Percentiles rank a stretch among this genome's conserved stretches.
These are phyloP conservation scores for Colletotrichum sp. DNA, from an alignment of 2,329 filamentous ascomycete species.

Conservation along the genomic window DNA sequence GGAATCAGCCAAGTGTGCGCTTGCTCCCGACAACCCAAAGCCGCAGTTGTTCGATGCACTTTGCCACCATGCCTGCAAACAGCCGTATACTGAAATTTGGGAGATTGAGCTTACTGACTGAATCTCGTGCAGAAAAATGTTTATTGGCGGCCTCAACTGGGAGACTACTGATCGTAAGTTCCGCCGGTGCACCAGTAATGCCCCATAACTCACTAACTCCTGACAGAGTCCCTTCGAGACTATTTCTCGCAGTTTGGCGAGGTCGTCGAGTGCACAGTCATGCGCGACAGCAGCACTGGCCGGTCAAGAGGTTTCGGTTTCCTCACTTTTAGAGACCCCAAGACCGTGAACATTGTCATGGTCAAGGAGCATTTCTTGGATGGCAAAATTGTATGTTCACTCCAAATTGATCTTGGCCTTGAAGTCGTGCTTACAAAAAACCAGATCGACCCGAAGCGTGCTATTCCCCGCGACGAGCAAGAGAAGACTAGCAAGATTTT, in stretches of 20 bases:
- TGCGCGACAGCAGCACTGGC: slow-evolving; percentile 93
- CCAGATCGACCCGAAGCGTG: slow-evolving; percentile 96
- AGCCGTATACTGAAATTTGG: neutral
- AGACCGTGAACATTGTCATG: slow-evolving; percentile 99
- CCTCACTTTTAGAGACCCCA: slow-evolving; percentile 95
- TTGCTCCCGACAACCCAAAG: neutral
- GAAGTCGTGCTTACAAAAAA: neutral
- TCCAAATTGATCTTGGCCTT: neutral
- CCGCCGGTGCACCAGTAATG: neutral
- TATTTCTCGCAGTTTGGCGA: slow-evolving; percentile 99
- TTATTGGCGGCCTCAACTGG: slow-evolving; percentile 98
- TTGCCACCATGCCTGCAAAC: neutral
- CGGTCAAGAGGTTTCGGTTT: slow-evolving; percentile 97
- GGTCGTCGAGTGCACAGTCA: slow-evolving; percentile 98
- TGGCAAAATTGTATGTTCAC: slow-evolving; percentile 86
- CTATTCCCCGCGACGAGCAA: slow-evolving; percentile 96
- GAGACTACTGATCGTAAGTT: slow-evolving; percentile 95
- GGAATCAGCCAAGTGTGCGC: neutral
- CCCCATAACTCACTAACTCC: slow-evolving; percentile 15
- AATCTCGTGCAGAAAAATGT: slow-evolving; percentile 83
- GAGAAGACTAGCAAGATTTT: slow-evolving; percentile 99
- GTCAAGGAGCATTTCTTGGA: slow-evolving; percentile 99
- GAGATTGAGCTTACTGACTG: neutral
- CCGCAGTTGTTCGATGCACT: neutral
- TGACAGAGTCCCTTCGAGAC: slow-evolving; percentile 87